Percentiles rank a stretch among this genome's conserved stretches.
phyloP scores from a whole-genome alignment of 371 early-diverging fungal genomes.

The Parasitella parasitica region DNA sequence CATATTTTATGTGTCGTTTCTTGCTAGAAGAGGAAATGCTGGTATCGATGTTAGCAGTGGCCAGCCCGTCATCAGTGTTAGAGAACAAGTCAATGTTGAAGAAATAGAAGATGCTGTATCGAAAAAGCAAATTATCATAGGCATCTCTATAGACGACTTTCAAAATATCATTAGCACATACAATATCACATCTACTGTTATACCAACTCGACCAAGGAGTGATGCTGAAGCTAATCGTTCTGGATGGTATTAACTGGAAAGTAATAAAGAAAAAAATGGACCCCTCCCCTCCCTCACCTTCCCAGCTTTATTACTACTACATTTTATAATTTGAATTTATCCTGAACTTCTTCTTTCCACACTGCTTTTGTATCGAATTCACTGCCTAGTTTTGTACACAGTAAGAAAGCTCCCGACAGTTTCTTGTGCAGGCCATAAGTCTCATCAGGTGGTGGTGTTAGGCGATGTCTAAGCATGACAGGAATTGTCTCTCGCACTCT shows the following conservation, averaged over 20 bases:
- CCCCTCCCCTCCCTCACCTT: no score
- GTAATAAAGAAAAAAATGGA: no score
- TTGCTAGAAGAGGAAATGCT: conserved; percentile 83
- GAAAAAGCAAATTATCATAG: conserved; percentile 86
- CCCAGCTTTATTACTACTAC: background rate
- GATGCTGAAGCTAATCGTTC: background rate
- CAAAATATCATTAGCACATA: conserved; percentile 69
- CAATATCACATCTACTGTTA: conserved; percentile 39
- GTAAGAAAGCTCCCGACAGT: conserved; percentile 89
- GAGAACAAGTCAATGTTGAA: conserved; percentile 59
- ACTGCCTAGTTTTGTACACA: conserved; percentile 86
- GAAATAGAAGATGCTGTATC: conserved; percentile 61
- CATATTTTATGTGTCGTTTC: conserved; percentile 90
- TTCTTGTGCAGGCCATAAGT: conserved; percentile 95
- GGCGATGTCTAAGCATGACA: conserved; percentile 87
- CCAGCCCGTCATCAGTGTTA: conserved; percentile 64
- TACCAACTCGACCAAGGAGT: conserved; percentile 7
- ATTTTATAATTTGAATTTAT: background rate
- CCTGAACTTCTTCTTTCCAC: conserved; percentile 56
- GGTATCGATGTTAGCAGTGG: conserved; percentile 71
- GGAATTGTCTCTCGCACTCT: conserved; percentile 89
- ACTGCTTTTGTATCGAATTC: conserved; percentile 69
- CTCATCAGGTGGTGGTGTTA: conserved; percentile 97
- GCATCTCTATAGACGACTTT: conserved; percentile 73
- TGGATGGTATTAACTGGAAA: conserved; percentile 4